Percentiles rank a stretch among this genome's conserved stretches.
phyloP scores from a whole-genome alignment of 1,284 basidiomycete species.

The Malassezia furfur region DNA sequence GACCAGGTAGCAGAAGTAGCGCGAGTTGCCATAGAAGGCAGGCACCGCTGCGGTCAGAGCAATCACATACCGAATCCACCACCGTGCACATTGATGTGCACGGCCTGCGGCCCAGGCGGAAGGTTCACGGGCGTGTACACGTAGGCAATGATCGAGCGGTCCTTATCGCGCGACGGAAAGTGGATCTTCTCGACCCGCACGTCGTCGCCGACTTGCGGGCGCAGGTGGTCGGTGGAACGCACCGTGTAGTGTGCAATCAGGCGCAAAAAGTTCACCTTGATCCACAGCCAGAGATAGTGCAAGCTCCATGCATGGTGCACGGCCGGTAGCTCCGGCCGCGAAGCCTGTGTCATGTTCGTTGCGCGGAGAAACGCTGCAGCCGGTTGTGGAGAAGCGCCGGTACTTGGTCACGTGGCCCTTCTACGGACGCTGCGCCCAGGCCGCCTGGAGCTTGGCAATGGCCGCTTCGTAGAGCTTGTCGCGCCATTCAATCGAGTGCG shows the following conservation, averaged over 20 bases:
- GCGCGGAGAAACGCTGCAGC: too few relatives aligned
- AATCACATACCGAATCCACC: slow-evolving; percentile 22
- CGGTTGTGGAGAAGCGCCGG: too few relatives aligned
- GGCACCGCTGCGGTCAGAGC: slow-evolving; percentile 11
- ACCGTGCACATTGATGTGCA: slow-evolving; percentile 25
- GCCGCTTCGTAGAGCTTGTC: slow-evolving; percentile 22
- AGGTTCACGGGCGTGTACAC: slow-evolving; percentile 24
- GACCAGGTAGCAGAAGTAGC: slow-evolving; percentile 22
- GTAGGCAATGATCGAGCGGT: slow-evolving; percentile 23
- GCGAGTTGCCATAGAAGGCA: slow-evolving; percentile 16
- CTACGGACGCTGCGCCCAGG: not conserved
- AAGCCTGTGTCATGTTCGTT: too few relatives aligned
- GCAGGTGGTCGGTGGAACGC: slow-evolving; percentile 9
- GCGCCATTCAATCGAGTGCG: slow-evolving; percentile 16
- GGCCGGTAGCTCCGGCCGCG: not conserved
- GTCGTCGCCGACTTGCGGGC: slow-evolving; percentile 10
- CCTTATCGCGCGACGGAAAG: slow-evolving; percentile 25
- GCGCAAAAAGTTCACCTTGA: slow-evolving; percentile 9
- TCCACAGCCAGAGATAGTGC: slow-evolving; percentile 3
- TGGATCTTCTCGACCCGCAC: slow-evolving; percentile 14
- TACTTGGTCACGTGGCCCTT: not conserved
- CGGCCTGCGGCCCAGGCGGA: slow-evolving; percentile 15
- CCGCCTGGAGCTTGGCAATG: slow-evolving; percentile 39
- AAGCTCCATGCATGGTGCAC: not conserved
- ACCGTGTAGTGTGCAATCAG: slow-evolving; percentile 8